A percentile compares a stretch with the other conserved stretches of the same genome.
Conservation (phyloP, 208 protist species). For the Angomonas ambiguus region DNA sequence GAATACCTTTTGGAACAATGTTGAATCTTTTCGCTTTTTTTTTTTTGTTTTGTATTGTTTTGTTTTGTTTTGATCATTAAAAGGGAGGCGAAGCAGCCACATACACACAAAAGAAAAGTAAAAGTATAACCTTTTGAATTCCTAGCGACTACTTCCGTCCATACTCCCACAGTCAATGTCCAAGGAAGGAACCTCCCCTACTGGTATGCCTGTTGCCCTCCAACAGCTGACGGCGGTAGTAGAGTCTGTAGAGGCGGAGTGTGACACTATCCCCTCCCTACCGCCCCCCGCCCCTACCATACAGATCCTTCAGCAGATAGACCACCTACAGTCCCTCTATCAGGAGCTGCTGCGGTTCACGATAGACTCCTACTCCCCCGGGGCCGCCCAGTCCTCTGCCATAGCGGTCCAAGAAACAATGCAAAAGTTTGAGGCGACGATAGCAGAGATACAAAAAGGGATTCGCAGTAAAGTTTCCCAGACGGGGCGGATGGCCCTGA, state of each 20-base stretch:
- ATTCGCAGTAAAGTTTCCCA: constrained; percentile 64
- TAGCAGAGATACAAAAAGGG: constrained; percentile 45
- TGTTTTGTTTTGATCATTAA: not conserved
- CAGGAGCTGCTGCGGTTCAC: constrained; percentile 18
- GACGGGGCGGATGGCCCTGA: constrained; percentile 41
- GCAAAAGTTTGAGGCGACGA: constrained; percentile 12
- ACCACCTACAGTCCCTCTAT: constrained; percentile 30
- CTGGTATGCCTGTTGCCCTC: constrained; percentile 3
- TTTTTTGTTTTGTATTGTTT: not conserved
- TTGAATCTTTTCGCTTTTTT: not conserved
- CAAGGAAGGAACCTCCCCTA: not conserved
- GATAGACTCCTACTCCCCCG: not conserved
- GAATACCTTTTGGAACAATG: not conserved
- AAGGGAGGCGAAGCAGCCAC: too few species aligned
- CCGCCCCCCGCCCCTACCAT: constrained; percentile 19
- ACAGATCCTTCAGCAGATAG: constrained; percentile 29
- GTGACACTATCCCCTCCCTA: not conserved
- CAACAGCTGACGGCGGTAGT: not conserved
- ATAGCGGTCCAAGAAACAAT: constrained; percentile 7
- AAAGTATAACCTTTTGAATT: not conserved
- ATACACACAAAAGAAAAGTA: not conserved
- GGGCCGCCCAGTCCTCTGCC: not conserved
- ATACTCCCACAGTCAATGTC: too few species aligned
- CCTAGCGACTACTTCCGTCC: too few species aligned
- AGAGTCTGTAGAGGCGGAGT: not conserved